Evolutionary conservation across 805 yeast genomes (phyloP).

Genomic region (Barnettozyma sp.): DNA sequence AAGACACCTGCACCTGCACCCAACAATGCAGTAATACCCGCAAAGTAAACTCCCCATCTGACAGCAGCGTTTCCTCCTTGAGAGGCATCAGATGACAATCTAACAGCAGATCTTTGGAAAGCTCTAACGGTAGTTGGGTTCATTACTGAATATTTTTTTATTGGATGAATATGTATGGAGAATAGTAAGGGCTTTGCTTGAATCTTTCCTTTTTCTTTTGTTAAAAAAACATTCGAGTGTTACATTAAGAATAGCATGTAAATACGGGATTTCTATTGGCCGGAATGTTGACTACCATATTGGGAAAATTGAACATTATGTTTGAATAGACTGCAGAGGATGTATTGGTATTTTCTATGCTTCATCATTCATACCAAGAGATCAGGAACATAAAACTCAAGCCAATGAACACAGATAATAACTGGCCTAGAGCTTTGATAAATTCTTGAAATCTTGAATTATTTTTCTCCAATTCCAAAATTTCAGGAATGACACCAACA

Average conservation of each 20-base stretch:
- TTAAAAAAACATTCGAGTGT: too few species aligned
- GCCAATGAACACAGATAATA: slow-evolving; percentile 46
- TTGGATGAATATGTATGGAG: too few species aligned
- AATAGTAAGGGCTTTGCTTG: too few species aligned
- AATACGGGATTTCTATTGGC: too few species aligned
- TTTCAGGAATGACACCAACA: slow-evolving; percentile 70
- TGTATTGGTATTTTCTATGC: too few species aligned
- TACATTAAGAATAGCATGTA: too few species aligned
- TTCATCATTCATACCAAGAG: slow-evolving; percentile 24
- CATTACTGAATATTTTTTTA: too few species aligned
- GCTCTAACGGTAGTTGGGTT: slow-evolving; percentile 23
- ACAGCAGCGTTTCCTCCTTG: slow-evolving; percentile 13
- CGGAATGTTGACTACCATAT: too few species aligned
- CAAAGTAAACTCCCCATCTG: slow-evolving; percentile 23
- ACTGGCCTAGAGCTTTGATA: slow-evolving; percentile 37
- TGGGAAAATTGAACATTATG: too few species aligned
- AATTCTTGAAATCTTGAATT: slow-evolving; percentile 34
- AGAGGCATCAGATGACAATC: slow-evolving; percentile 18
- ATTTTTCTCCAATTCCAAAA: slow-evolving; percentile 38
- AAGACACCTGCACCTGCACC: slow-evolving; percentile 21
- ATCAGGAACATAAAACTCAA: slow-evolving; percentile 46
- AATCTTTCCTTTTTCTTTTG: too few species aligned
- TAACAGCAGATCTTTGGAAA: slow-evolving; percentile 22
- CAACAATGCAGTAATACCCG: slow-evolving; percentile 20
- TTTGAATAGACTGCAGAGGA: too few species aligned